Base-by-base conservation (phyloP, 495 filamentous ascomycete species). In the Aspergillus campestris region DNA sequence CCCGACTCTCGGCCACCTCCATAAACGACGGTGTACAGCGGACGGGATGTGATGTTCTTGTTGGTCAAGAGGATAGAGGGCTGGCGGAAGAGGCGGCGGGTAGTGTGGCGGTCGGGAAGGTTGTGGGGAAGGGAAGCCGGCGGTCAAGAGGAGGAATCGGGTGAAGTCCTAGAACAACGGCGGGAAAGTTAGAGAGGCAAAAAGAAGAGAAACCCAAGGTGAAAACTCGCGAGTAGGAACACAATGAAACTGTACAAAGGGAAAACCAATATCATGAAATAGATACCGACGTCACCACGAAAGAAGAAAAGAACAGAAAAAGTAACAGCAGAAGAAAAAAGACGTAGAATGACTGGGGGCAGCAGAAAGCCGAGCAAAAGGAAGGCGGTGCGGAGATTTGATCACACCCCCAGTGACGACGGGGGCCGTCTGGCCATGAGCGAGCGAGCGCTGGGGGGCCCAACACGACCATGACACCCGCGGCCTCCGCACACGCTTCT, bases 301-400 rank as follows among this genome's bases (percentile, higher is more conserved):
- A 34, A 32, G n/a, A 30, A 27, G 14, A 24, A 31, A 34, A 27
- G 37, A 32, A 40, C 37, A 48, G 45, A 34, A 27, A 40, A 42
- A 33, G 41, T 41, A 12, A 18, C 31, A 44, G 46, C 42, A 44
- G 43, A 52, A 33, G 50, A 48, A 40, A 48, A 50, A 15, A 49
- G 42, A 13, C 14, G 8, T 37, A 10, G 18, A 40, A 39, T 45
- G 42, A 48, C 52, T 49, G 59, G 55, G 55, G 59, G 53, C 40
- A 32, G 57, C 40, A 40, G 50, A 46, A 46, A 49, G 54, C 50
- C 49, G 44, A 52, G 50, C 55, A 56, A 58, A 50, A 55, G 62
- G 62, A 66, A 71, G 67, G 67, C 67, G 67, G 67, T 71, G 67
- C 67, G 67, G 67, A 71, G 67, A 69, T 65, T 70, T 68, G 63